phyloP scores from a whole-genome alignment of 257 asterid genomes.

The Nicotiana tabacum region DNA sequence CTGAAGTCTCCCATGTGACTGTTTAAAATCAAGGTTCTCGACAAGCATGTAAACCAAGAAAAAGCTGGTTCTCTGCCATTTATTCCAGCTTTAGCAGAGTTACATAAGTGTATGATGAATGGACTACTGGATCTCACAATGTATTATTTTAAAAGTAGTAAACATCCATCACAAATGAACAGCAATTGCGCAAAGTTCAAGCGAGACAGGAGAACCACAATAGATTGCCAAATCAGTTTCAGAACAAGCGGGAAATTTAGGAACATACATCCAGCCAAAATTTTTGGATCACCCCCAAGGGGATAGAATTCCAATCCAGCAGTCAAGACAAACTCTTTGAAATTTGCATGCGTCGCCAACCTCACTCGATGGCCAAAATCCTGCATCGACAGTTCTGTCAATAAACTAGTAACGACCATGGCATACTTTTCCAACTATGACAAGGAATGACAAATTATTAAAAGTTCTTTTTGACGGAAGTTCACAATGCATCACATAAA shows the following conservation, averaged over 20 bases:
- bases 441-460: background rate
- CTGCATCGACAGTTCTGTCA: slow-evolving; percentile 55
- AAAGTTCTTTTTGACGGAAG: background rate
- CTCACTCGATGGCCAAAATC: slow-evolving; percentile 41
- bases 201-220: slow-evolving; percentile 1
- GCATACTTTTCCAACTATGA: background rate
- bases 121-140: background rate
- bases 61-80: background rate
- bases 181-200: background rate
- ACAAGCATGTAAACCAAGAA: background rate
- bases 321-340: slow-evolving; percentile 28
- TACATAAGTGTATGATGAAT: background rate
- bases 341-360: slow-evolving; percentile 30
- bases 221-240: slow-evolving; percentile 8
- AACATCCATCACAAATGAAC: background rate
- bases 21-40: background rate
- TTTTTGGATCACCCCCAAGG: slow-evolving; percentile 30
- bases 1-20: background rate
- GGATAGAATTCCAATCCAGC: slow-evolving; percentile 35
- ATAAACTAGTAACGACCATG: background rate
- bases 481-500: background rate
- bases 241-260: slow-evolving; percentile 11
- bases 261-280: slow-evolving; percentile 60
- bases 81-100: background rate
- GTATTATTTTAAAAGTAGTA: background rate